Conservation (phyloP, 2,329 filamentous ascomycete species). For the Xylariomycetidae sp. region DNA sequence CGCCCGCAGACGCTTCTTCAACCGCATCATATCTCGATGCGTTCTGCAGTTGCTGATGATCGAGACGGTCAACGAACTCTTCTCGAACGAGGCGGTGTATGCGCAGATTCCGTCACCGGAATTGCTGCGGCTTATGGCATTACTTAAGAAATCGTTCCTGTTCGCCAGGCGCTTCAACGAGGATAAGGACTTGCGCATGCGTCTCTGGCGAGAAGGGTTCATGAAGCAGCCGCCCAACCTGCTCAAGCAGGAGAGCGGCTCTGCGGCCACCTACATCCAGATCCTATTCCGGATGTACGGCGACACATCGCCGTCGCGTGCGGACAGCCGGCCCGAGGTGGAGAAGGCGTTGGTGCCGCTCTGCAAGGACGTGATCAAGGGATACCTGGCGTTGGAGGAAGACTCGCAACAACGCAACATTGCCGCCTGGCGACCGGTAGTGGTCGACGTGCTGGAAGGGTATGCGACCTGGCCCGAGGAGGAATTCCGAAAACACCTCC, state of each 20-base stretch:
- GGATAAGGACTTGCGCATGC: slow-evolving; percentile 90
- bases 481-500: slow-evolving; percentile 74
- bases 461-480: slow-evolving; percentile 76
- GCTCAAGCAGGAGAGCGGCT: slow-evolving; percentile 91
- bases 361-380: slow-evolving; percentile 86
- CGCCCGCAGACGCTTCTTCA: slow-evolving; percentile 91
- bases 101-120: slow-evolving; percentile 85
- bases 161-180: slow-evolving; percentile 98
- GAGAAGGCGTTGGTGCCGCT: slow-evolving; percentile 90
- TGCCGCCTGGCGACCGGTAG: slow-evolving; percentile 91
- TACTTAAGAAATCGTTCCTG: slow-evolving; percentile 92
- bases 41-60: slow-evolving; percentile 98
- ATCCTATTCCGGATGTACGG: slow-evolving; percentile 98
- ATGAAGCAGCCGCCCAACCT: slow-evolving; percentile 99
- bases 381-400: slow-evolving; percentile 82
- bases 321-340: slow-evolving; percentile 72
- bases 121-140: slow-evolving; percentile 83
- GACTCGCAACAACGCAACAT: slow-evolving; percentile 97
- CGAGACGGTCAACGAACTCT: slow-evolving; percentile 97
- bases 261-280: slow-evolving; percentile 88
- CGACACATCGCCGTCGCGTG: slow-evolving; percentile 77
- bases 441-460: slow-evolving; percentile 93
- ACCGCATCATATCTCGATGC: slow-evolving; percentile 97
- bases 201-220: slow-evolving; percentile 94
- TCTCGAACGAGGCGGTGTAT: slow-evolving; percentile 95